phyloP scores from a whole-genome alignment of 2,329 filamentous ascomycete species.

The Trichoderma polysporum region DNA sequence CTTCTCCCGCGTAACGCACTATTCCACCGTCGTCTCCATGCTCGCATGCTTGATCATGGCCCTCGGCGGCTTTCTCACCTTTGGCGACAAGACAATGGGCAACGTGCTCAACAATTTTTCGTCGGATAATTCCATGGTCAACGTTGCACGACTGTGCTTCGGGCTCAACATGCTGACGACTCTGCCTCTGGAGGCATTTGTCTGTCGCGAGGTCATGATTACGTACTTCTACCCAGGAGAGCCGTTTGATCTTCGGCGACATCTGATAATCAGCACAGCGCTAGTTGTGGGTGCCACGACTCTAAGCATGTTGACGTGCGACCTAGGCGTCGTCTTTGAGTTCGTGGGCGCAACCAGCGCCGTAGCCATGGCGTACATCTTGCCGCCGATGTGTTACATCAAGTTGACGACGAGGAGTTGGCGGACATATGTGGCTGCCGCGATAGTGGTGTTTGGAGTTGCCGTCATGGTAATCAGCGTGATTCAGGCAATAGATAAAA shows the following conservation, averaged over 20 bases:
- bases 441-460: conserved; percentile 74
- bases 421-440: conserved; percentile 70
- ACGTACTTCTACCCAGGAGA: conserved; percentile 72
- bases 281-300: conserved; percentile 78
- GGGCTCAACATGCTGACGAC: conserved; percentile 99
- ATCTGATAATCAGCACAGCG: conserved; percentile 80
- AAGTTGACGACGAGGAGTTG: conserved; percentile 79
- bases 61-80: conserved; percentile 84
- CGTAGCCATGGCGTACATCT: conserved; percentile 89
- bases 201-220: conserved; percentile 94
- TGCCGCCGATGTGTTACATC: conserved; percentile 93
- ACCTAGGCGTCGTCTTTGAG: conserved; percentile 92
- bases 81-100: conserved; percentile 86
- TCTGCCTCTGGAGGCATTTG: conserved; percentile 92
- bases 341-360: conserved; percentile 94
- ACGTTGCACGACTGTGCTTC: conserved; percentile 91
- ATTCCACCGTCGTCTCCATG: conserved; percentile 86
- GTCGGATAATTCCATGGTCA: conserved; percentile 85
- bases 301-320: conserved; percentile 82
- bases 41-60: conserved; percentile 89
- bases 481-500: conserved; percentile 69
- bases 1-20: conserved; percentile 90
- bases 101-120: conserved; percentile 99
- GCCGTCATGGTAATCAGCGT: conserved; percentile 80
- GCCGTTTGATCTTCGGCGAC: conserved; percentile 78